These are phyloP conservation scores for Monosporozyma solicola DNA, from an alignment of 805 yeast species.

Conservation along the genomic window DNA sequence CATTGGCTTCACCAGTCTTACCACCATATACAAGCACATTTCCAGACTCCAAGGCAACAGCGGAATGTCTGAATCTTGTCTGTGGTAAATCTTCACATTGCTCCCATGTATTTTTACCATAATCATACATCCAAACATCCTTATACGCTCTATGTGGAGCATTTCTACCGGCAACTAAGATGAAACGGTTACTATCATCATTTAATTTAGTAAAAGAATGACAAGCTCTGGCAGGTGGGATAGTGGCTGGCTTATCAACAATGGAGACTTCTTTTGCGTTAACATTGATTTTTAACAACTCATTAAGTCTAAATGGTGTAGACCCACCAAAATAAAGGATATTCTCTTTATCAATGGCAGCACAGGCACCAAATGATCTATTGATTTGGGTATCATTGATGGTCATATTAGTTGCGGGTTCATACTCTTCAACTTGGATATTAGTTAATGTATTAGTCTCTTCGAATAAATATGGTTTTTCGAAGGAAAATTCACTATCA, in stretches of 20 bases:
- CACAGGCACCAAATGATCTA: constrained; percentile 22
- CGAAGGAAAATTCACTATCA: constrained; percentile 9
- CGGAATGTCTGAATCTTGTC: constrained; percentile 44
- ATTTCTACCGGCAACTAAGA: constrained; percentile 60
- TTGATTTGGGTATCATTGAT: constrained; percentile 2
- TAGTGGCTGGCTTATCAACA: constrained; percentile 5
- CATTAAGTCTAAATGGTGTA: constrained; percentile 22
- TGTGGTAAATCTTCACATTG: constrained; percentile 32
- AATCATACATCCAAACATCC: constrained; percentile 37
- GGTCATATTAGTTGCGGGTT: background rate
- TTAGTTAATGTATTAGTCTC: background rate
- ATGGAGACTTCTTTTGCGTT: background rate
- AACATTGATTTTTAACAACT: constrained; percentile 8
- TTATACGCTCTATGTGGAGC: constrained; percentile 42
- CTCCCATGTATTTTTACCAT: constrained; percentile 32
- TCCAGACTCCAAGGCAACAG: constrained; percentile 25
- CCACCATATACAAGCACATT: constrained; percentile 48
- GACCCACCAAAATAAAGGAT: constrained; percentile 33
- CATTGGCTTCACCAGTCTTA: constrained; percentile 5
- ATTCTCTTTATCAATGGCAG: constrained; percentile 3
- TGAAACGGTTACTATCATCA: constrained; percentile 9
- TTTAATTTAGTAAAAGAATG: constrained; percentile 40
- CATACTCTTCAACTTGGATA: background rate
- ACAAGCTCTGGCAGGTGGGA: constrained; percentile 41
- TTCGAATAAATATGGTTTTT: constrained; percentile 4